phyloP scores from a whole-genome alignment of 257 asterid species.

The Anisodus acutangulus region DNA sequence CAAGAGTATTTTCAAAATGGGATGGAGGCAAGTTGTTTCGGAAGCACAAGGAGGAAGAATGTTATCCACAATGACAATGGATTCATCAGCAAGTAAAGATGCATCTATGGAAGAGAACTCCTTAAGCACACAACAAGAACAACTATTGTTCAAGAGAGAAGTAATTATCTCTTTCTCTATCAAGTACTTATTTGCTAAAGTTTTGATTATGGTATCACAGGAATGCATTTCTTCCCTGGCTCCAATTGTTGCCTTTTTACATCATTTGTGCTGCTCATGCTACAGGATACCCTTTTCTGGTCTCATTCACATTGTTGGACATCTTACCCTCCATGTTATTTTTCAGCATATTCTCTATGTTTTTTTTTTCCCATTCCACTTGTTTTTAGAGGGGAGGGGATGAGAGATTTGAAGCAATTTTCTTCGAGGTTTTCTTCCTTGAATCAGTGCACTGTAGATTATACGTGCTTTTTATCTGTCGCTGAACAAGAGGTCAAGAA shows the following conservation, averaged over 20 bases:
- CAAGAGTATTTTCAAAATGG: slow-evolving; percentile 57
- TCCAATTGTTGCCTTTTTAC: background rate
- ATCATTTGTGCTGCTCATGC: background rate
- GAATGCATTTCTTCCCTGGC: background rate
- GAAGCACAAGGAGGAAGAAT: slow-evolving; percentile 66
- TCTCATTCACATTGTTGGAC: background rate
- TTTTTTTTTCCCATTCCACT: background rate
- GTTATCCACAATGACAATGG: slow-evolving; percentile 82
- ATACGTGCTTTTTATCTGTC: background rate
- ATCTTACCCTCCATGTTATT: slow-evolving; percentile 16
- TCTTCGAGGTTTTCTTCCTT: background rate
- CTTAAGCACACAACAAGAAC: slow-evolving; percentile 43
- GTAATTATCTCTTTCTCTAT: slow-evolving; percentile 46
- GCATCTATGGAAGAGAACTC: slow-evolving; percentile 33
- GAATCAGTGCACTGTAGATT: slow-evolving; percentile 1
- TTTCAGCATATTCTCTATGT: background rate
- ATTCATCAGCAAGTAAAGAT: slow-evolving; percentile 49
- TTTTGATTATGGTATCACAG: background rate
- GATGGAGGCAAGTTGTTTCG: slow-evolving; percentile 70
- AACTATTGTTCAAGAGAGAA: slow-evolving; percentile 73
- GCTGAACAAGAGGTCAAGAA: background rate
- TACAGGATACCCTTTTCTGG: background rate
- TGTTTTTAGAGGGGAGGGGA: background rate
- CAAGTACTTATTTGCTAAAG: slow-evolving; percentile 25
- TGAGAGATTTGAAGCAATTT: background rate